These are phyloP conservation scores for Hypoxylon sp. DNA, from an alignment of 2,329 filamentous ascomycete species.

Conservation along the genomic window DNA sequence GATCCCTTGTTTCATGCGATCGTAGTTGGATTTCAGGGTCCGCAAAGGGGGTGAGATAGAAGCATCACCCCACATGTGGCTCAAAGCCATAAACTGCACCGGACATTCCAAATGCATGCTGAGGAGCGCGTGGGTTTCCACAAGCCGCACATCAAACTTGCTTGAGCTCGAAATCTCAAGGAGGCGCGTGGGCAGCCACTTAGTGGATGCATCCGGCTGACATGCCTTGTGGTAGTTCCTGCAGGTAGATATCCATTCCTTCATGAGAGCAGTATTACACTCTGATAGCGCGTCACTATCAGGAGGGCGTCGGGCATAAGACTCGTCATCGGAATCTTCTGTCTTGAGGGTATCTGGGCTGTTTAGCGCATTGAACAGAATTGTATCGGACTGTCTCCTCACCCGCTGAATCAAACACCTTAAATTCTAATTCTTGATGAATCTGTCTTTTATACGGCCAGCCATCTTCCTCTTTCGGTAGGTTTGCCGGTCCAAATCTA, in stretches of 20 bases:
- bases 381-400: not conserved
- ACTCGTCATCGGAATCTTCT: not conserved
- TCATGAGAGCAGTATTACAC: not conserved
- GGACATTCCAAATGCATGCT: not conserved
- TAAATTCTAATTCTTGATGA: not conserved
- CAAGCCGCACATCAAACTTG: not conserved
- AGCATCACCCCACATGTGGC: not conserved
- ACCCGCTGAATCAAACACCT: not conserved
- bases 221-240: not conserved
- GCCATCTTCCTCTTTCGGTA: not conserved
- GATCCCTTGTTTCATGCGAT: not conserved
- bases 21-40: conserved; percentile 2
- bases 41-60: not conserved
- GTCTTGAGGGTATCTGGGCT: not conserved
- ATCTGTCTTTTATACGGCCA: not conserved
- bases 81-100: not conserved
- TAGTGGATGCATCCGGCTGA: not conserved
- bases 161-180: not conserved
- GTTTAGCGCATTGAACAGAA: not conserved
- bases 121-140: not conserved
- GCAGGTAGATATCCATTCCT: conserved; percentile 1
- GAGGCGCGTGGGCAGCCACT: not conserved
- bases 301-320: not conserved
- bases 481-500: not conserved
- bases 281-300: not conserved